Conservation (phyloP, 2,329 filamentous ascomycete species). For the Pseudophaeomoniella oleicola region DNA sequence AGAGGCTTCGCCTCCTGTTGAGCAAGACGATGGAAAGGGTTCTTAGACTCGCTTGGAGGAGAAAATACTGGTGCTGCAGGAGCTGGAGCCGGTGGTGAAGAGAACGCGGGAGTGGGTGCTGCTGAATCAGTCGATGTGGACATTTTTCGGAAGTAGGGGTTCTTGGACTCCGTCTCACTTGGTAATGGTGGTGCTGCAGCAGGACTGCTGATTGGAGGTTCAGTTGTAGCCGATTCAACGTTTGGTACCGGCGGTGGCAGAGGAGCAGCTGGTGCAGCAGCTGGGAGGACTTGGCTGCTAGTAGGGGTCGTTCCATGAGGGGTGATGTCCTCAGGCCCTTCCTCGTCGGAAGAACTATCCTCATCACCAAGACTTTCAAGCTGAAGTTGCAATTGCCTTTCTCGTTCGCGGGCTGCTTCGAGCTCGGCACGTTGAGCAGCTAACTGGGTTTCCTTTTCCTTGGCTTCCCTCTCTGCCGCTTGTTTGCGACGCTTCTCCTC, state of each 20-base stretch:
- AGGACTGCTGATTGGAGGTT: slow-evolving; percentile 30
- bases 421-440: slow-evolving; percentile 80
- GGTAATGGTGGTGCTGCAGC: slow-evolving; percentile 36
- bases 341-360: slow-evolving; percentile 59
- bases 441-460: slow-evolving; percentile 74
- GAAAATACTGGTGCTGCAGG: slow-evolving; percentile 20
- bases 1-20: slow-evolving; percentile 36
- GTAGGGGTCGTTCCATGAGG: slow-evolving; percentile 45
- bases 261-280: slow-evolving; percentile 13
- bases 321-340: slow-evolving; percentile 57
- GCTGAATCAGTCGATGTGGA: slow-evolving; percentile 49
- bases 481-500: slow-evolving; percentile 91
- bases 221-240: slow-evolving; percentile 26
- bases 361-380: slow-evolving; percentile 65
- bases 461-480: slow-evolving; percentile 70
- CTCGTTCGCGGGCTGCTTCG: slow-evolving; percentile 77
- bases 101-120: slow-evolving; percentile 21
- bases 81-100: slow-evolving; percentile 24
- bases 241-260: slow-evolving; percentile 27
- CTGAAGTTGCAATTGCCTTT: slow-evolving; percentile 77
- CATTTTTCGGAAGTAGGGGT: slow-evolving; percentile 89
- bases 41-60: slow-evolving; percentile 52
- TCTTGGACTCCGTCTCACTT: slow-evolving; percentile 66
- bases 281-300: slow-evolving; percentile 39
- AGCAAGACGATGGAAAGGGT: slow-evolving; percentile 84